These are phyloP conservation scores for Phytophthora sp. DNA, from an alignment of 352 stramenopile species.

Conservation along the genomic window DNA sequence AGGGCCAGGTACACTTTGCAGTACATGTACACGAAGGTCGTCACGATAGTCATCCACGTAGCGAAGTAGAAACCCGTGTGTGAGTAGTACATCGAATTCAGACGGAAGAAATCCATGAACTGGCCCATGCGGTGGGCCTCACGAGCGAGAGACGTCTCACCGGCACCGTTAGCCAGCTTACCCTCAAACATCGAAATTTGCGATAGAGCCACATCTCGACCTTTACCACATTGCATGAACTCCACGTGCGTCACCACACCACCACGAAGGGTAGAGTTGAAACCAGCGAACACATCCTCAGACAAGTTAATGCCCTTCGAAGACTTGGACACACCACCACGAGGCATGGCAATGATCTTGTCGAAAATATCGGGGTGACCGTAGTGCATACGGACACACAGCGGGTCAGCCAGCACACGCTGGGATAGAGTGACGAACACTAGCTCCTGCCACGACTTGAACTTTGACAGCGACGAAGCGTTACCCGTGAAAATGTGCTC, in stretches of 20 bases:
- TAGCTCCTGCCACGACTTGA: conserved; percentile 82
- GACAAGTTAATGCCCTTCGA: conserved; percentile 86
- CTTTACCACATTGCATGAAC: conserved; percentile 85
- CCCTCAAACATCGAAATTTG: conserved; percentile 87
- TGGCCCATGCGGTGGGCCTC: conserved; percentile 82
- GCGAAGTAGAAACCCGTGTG: conserved; percentile 85
- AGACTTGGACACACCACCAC: conserved; percentile 78
- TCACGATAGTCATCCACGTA: conserved; percentile 86
- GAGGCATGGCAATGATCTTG: conserved; percentile 73
- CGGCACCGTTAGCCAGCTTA: conserved; percentile 79
- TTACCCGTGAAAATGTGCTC: conserved; percentile 87
- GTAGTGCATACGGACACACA: conserved; percentile 84
- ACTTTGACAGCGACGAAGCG: conserved; percentile 78
- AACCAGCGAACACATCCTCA: conserved; percentile 84
- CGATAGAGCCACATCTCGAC: conserved; percentile 78
- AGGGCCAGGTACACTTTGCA: conserved; percentile 80
- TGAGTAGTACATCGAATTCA: conserved; percentile 89
- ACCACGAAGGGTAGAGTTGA: conserved; percentile 72
- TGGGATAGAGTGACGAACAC: conserved; percentile 85
- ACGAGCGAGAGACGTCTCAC: conserved; percentile 71
- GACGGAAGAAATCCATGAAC: conserved; percentile 83
- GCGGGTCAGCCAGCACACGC: conserved; percentile 76
- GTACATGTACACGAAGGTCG: conserved; percentile 87
- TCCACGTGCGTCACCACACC: conserved; percentile 76
- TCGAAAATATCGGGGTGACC: conserved; percentile 86